Evolutionary conservation across 345 rosid species (phyloP), one percentile per base, ranked within the genome.

Genomic region (Citrus mangshanensis): DNA sequence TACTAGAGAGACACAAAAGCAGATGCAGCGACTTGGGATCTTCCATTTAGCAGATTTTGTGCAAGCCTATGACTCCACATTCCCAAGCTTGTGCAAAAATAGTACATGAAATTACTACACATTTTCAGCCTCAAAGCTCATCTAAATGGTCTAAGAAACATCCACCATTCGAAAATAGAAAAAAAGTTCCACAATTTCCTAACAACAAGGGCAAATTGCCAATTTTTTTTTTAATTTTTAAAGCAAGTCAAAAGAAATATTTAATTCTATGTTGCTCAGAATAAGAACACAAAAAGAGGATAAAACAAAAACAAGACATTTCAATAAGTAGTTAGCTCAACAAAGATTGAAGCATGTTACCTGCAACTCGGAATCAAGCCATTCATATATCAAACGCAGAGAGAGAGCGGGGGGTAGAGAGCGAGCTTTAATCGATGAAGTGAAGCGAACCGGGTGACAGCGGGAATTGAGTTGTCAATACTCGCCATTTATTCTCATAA

Each of bases 341-440:
- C 51, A 32, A 37, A n/a, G 59, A 70, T 63, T 22, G 32, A 76
- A 76, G n/a, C 70, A n/a, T 7, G 25, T 76, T 42, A 81, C 80
- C 74, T 56, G 22, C 62, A 67, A 75, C 32, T 49, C 59, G 49
- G 51, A 74, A 67, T 61, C 78, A n/a, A 49, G 59, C 68, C 81
- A 77, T 34, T 65, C 27, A 24, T 32, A 32, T 35, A 32, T 0
- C 25, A 35, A 66, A 66, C 42, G 22, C 38, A 3, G 4, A 16
- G 0, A 40, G 13, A 28, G 27, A 5, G 22, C 27, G 51, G 5
- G 67, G 13, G 18, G 22, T 25, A 40, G 12, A 7, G 77, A 16
- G 37, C 42, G 18, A 30, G 61, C 46, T n/a, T 51, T 1, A 16
- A 38, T 25, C 68, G 68, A 25, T 27, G 24, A 38, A 61, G 58